phyloP scores from a whole-genome alignment of 345 rosid species.

The Citrus australasica region DNA sequence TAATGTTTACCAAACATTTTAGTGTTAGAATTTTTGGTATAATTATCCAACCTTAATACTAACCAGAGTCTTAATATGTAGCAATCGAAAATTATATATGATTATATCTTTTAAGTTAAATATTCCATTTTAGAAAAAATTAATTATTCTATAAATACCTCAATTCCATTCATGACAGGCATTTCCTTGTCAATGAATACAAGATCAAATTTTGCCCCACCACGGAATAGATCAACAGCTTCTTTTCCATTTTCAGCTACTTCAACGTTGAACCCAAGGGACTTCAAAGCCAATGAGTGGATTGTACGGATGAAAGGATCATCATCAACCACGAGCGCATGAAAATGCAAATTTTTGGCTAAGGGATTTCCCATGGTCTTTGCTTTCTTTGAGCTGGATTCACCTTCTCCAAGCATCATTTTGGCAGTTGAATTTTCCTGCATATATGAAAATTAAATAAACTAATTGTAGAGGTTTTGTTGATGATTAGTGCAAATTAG shows the following conservation, averaged over 20 bases:
- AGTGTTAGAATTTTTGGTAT: fast-evolving
- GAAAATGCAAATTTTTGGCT: background rate
- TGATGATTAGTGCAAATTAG: no score
- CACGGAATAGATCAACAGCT: constrained; percentile 29
- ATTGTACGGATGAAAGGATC: constrained; percentile 8
- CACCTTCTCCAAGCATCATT: background rate
- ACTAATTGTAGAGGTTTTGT: background rate
- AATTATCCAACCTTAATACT: no score
- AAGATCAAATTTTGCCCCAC: constrained; percentile 29
- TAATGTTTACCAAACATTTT: no score
- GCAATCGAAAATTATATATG: no score
- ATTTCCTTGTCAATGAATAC: constrained; percentile 44
- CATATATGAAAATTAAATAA: background rate
- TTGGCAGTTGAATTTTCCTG: background rate
- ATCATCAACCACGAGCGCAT: constrained; percentile 40
- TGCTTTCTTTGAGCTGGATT: background rate
- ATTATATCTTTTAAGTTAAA: no score
- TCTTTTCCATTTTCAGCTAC: constrained; percentile 29
- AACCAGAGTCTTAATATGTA: no score
- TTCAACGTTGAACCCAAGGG: constrained; percentile 7
- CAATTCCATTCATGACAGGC: constrained; percentile 43
- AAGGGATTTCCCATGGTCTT: background rate
- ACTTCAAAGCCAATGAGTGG: constrained; percentile 15
- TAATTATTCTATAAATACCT: constrained; percentile 18
- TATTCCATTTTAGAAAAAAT: background rate